Percentiles rank a stretch among this genome's conserved stretches.
These are phyloP conservation scores for Hibiscus trionum DNA, from an alignment of 345 rosid genomes.

Conservation along the genomic window DNA sequence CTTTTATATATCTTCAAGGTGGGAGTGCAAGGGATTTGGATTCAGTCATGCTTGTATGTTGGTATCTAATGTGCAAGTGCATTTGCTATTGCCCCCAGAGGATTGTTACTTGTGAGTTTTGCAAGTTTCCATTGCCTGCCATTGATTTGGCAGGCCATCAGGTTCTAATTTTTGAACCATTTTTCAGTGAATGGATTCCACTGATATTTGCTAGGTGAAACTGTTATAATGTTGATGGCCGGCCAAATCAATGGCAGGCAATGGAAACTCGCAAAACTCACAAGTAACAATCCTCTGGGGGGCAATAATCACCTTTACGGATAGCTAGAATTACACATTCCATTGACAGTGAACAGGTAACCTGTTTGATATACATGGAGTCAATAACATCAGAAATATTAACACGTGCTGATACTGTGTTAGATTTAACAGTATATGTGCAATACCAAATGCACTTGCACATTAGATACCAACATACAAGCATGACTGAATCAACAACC, in stretches of 20 bases:
- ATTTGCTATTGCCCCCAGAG: conserved; percentile 57
- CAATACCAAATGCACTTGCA: conserved; percentile 23
- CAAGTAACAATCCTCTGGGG: conserved; percentile 93
- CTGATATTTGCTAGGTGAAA: background rate
- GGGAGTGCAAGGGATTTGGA: background rate
- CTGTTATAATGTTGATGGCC: conserved; percentile 56
- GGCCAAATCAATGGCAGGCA: conserved; percentile 84
- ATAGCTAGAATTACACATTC: too few species aligned
- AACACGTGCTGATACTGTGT: background rate
- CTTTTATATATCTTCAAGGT: background rate
- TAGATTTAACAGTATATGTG: background rate
- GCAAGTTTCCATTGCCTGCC: conserved; percentile 92
- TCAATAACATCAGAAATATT: conserved; percentile 7
- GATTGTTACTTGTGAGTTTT: conserved; percentile 90
- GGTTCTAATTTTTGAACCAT: conserved; percentile 34
- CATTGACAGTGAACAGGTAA: too few species aligned
- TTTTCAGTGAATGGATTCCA: background rate
- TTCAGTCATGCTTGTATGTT: background rate
- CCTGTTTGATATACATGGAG: conserved; percentile 31
- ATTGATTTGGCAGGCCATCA: conserved; percentile 91
- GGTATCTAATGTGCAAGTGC: background rate
- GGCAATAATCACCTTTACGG: background rate
- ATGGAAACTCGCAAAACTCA: conserved; percentile 91
- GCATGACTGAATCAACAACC: background rate
- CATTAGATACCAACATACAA: background rate